Evolutionary conservation across 371 early-diverging fungal species (phyloP).

Genomic region (Mucor indicus): DNA sequence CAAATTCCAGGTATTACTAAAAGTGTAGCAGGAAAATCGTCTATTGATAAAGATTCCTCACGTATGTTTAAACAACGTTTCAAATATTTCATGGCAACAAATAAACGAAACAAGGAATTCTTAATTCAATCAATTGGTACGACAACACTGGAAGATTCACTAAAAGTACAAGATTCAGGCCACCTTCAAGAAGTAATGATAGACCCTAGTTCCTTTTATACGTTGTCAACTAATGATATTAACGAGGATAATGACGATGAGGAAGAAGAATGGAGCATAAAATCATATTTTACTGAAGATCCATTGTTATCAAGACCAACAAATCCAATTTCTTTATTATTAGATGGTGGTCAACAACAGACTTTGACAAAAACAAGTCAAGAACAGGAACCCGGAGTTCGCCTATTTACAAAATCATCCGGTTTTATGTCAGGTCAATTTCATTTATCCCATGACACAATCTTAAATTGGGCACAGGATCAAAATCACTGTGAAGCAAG

Average conservation of each 20-base stretch:
- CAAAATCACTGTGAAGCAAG: conserved; percentile 31
- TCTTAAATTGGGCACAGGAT: conserved; percentile 29
- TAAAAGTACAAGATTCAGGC: too few relatives aligned
- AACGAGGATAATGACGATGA: too few relatives aligned
- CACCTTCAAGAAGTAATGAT: too few relatives aligned
- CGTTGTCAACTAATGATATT: too few relatives aligned
- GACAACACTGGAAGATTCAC: conserved; percentile 7
- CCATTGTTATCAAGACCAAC: too few relatives aligned
- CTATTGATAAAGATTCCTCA: conserved; percentile 21
- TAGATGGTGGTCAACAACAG: background rate
- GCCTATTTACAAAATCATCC: conserved; percentile 5
- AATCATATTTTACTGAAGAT: too few relatives aligned
- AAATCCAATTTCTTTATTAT: too few relatives aligned
- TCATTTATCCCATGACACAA: conserved; percentile 15
- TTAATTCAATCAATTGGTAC: conserved; percentile 29
- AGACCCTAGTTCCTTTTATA: too few relatives aligned
- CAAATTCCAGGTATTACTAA: conserved; percentile 30
- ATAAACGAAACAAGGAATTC: conserved; percentile 33
- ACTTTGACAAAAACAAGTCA: background rate
- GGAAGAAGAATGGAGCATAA: too few relatives aligned
- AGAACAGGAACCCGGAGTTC: conserved; percentile 2
- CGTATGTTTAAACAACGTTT: conserved; percentile 39
- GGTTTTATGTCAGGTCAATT: conserved; percentile 33
- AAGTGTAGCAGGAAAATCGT: conserved; percentile 29
- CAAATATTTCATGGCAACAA: conserved; percentile 41